Conservation (phyloP, 2,329 filamentous ascomycete genomes). For the Trichocomaceae sp. region DNA sequence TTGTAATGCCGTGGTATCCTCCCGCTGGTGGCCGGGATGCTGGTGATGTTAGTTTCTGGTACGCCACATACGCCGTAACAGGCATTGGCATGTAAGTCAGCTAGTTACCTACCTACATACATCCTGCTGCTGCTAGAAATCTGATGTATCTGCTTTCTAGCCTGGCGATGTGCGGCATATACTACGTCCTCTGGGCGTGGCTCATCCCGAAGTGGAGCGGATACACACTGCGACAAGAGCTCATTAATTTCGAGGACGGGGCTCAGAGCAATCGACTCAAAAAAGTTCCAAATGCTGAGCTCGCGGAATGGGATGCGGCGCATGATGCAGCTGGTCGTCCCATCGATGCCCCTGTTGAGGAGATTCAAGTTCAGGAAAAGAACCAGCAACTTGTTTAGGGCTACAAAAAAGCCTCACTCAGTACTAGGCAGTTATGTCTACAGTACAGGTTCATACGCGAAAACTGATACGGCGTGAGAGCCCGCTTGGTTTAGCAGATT, state of each 20-base stretch:
- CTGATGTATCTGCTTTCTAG: constrained; percentile 24
- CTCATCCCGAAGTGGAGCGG: constrained; percentile 46
- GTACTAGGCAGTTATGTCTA: no score
- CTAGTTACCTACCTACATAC: no score
- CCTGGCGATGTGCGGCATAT: constrained; percentile 48
- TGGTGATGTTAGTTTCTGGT: constrained; percentile 67
- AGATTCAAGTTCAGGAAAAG: no score
- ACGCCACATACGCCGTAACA: constrained; percentile 60
- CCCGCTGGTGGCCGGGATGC: constrained; percentile 53
- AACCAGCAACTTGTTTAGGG: no score
- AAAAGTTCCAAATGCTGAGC: constrained; percentile 46
- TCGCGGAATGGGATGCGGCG: constrained; percentile 50
- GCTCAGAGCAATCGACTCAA: constrained; percentile 45
- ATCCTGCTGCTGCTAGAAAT: not conserved
- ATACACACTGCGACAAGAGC: constrained; percentile 52
- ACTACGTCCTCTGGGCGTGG: constrained; percentile 55
- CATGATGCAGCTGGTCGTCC: constrained; percentile 44
- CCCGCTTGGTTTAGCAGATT: no score
- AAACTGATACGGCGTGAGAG: no score
- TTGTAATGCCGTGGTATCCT: constrained; percentile 67
- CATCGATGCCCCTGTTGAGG: no score
- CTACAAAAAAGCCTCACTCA: no score
- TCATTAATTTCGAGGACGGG: constrained; percentile 46
- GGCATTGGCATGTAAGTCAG: constrained; percentile 58
- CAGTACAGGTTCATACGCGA: no score